Conservation (phyloP, 192 early-diverging fungal genomes). For the Backusella circina region DNA sequence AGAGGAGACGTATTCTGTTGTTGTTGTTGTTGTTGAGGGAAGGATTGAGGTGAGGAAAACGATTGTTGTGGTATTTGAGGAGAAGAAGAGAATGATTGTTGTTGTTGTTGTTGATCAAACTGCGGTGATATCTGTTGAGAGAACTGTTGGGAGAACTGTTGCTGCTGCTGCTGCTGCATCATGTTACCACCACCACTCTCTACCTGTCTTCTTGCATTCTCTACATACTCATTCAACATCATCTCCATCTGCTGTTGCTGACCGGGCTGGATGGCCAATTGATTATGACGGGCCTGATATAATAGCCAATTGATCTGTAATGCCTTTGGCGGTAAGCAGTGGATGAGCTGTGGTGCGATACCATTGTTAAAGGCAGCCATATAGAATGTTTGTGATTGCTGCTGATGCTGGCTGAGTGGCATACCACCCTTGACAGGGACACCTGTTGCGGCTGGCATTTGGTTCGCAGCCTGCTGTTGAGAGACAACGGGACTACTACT, state of each 20-base stretch:
- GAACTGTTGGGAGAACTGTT: not conserved
- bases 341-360: conserved; percentile 21
- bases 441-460: not conserved
- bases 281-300: conserved; percentile 21
- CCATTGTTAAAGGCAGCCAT: conserved; percentile 25
- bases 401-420: conserved; percentile 6
- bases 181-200: not conserved
- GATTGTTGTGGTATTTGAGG: not conserved
- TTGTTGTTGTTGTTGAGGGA: not conserved
- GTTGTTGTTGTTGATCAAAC: too few relatives aligned
- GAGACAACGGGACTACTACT: not conserved
- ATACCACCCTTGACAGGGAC: conserved; percentile 8
- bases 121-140: not conserved
- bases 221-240: conserved; percentile 22
- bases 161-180: not conserved
- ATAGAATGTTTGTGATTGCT: conserved; percentile 16
- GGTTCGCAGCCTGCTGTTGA: not conserved
- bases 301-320: conserved; percentile 29
- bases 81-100: too few relatives aligned
- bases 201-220: not conserved
- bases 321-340: conserved; percentile 20
- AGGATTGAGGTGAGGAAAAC: not conserved
- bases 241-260: conserved; percentile 30
- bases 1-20: not conserved
- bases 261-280: not conserved